phyloP scores from a whole-genome alignment of 1,139 yeast species.

The Protomyces inouyei region DNA sequence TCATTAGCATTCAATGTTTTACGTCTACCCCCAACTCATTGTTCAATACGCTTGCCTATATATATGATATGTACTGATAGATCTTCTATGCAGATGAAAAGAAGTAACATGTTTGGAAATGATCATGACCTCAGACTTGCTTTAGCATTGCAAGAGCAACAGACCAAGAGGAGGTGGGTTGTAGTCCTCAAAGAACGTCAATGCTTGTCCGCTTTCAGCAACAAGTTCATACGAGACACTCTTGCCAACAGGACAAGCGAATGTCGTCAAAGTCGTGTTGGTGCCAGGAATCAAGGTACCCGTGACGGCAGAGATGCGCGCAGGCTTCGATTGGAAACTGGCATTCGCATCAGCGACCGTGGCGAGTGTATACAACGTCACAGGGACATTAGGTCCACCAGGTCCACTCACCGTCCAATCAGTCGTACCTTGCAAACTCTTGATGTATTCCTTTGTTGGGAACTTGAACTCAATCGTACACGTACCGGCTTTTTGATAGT shows the following conservation, averaged over 20 bases:
- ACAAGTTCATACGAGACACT: slow-evolving; percentile 20
- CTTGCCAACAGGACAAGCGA: slow-evolving; percentile 22
- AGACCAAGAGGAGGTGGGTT: slow-evolving; percentile 14
- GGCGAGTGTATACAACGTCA: slow-evolving; percentile 18
- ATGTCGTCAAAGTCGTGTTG: slow-evolving; percentile 19
- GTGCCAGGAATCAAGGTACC: slow-evolving; percentile 13
- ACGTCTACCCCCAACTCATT: neutral
- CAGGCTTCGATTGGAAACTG: slow-evolving; percentile 14
- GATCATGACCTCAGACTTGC: neutral
- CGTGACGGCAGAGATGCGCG: slow-evolving; percentile 11
- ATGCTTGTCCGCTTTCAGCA: slow-evolving; percentile 4
- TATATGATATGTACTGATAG: neutral
- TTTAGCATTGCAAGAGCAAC: neutral
- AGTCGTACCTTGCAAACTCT: slow-evolving; percentile 14
- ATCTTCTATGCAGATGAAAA: neutral
- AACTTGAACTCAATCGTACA: slow-evolving; percentile 23
- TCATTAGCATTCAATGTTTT: too few relatives aligned
- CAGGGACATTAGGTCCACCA: slow-evolving; percentile 1
- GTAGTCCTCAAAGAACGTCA: slow-evolving; percentile 22
- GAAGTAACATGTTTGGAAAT: neutral
- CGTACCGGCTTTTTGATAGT: slow-evolving; percentile 16
- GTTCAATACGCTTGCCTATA: neutral
- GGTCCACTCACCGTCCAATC: neutral
- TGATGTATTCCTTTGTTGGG: slow-evolving; percentile 21
- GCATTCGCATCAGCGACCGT: slow-evolving; percentile 17